Base-by-base conservation (phyloP, 495 filamentous ascomycete species). In the Neurospora hispaniola region DNA sequence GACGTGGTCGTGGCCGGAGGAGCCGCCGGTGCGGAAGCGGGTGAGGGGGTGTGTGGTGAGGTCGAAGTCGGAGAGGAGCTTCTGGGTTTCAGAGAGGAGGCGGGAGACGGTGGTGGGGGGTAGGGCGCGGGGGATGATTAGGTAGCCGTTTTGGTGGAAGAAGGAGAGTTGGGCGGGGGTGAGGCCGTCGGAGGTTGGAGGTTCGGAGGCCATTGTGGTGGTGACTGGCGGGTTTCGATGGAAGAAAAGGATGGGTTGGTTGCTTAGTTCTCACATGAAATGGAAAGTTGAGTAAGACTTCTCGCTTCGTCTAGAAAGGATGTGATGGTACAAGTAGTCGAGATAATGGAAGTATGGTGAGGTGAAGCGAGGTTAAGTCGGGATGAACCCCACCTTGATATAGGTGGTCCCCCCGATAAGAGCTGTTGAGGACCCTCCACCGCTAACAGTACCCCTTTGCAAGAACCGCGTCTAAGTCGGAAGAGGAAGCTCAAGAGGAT, bases 31-130 rank as follows among this genome's bases (percentile, higher is more conserved):
- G 18, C 89, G 90, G 88, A 99, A 99, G 78, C 89, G 90, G 3
- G 96, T 99, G 85, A 98, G 89, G 0, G 96, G 96, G 83, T 99
- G 96, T 31, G 89, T 86, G 40, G 89, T 84, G 6, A 99, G 85
- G 39, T 87, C 82, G 84, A 99, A 94, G 71, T 86, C 84, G 71
- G 89, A 82, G 70, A 99, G 92, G 73, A 97, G 88, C 42, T 82
- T 78, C 77, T 90, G 83, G 12, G 93, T 95, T 82, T 95, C 91
- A 69, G 76, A 75, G 8, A 98, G 87, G n/a, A 97, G 89, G 41
- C 86, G 80, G 43, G 85, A 71, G 39, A 94, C 88, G 59, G 91
- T 92, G 4, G 81, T 76, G 0, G 85, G 83, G 12, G 85, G 83
- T 35, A 99, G 90, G 75, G 91, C 94, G 78, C 90, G 78, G 2